Percentiles rank a stretch among this genome's conserved stretches.
phyloP scores from a whole-genome alignment of 768 basidiomycete species.

The Pilatotrama ljubarskyi region DNA sequence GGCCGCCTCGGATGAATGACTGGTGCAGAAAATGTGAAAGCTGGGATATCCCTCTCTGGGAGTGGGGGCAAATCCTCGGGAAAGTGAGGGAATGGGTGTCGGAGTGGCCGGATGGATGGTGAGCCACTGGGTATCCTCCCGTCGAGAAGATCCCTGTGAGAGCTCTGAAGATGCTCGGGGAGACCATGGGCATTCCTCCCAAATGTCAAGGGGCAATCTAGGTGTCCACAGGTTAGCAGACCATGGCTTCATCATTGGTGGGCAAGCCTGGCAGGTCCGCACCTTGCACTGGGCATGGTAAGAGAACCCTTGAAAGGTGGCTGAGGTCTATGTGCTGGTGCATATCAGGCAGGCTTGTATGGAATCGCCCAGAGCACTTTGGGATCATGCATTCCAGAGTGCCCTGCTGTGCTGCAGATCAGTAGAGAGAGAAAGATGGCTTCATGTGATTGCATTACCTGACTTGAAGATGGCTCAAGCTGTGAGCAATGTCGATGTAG shows the following conservation, averaged over 20 bases:
- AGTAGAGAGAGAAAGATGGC: neutral
- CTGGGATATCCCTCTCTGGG: neutral
- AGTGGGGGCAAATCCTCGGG: neutral
- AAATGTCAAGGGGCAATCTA: conserved; percentile 1
- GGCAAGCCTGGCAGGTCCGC: neutral
- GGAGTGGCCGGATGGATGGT: neutral
- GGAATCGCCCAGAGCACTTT: conserved; percentile 13
- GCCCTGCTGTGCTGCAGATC: neutral
- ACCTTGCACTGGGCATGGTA: conserved; percentile 24
- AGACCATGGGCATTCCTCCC: neutral
- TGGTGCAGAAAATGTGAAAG: neutral
- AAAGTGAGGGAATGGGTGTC: neutral
- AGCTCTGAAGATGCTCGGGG: conserved; percentile 4
- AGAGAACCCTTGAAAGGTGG: conserved; percentile 16
- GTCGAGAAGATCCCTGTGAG: neutral
- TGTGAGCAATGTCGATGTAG: conserved; percentile 11
- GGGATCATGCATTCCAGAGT: conserved; percentile 6
- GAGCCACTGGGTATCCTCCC: neutral
- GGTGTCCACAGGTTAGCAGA: neutral
- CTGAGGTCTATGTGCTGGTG: conserved; percentile 15
- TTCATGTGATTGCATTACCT: neutral
- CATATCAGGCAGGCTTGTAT: conserved; percentile 10
- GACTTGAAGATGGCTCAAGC: conserved; percentile 1
- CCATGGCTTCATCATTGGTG: neutral
- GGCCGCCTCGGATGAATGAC: neutral